These are phyloP conservation scores for Pseudoneurospora amorphoporcata DNA, from an alignment of 495 filamentous ascomycete species.

Conservation along the genomic window DNA sequence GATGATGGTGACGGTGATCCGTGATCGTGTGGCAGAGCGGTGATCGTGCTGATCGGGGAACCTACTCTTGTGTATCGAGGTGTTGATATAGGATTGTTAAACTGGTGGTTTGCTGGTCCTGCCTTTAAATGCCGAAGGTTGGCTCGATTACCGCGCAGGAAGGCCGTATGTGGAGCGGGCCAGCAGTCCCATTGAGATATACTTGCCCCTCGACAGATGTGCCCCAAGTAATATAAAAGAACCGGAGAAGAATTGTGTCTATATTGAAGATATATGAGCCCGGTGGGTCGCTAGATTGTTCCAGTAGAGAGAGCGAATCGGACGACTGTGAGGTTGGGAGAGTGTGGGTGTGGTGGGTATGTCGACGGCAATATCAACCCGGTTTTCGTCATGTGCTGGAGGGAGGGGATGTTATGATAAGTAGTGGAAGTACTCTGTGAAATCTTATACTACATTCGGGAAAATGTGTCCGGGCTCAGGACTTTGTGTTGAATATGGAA, in stretches of 20 bases:
- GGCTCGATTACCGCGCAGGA: background rate
- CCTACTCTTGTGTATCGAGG: background rate
- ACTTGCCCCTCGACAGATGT: too few relatives aligned
- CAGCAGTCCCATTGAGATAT: background rate
- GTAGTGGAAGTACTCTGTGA: background rate
- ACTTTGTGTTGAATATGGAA: background rate
- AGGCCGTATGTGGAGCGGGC: background rate
- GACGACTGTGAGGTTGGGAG: slow-evolving; percentile 8
- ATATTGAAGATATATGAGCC: background rate
- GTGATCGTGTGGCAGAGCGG: background rate
- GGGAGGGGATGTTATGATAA: background rate
- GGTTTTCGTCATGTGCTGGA: background rate
- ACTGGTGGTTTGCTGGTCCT: background rate
- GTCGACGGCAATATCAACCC: slow-evolving; percentile 13
- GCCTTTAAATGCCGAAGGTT: background rate
- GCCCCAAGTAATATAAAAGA: background rate
- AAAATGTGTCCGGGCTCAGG: background rate
- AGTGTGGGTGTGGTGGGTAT: slow-evolving; percentile 9
- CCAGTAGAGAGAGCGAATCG: slow-evolving; percentile 8
- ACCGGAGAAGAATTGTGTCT: too few relatives aligned
- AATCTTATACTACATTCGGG: background rate
- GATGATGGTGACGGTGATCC: background rate
- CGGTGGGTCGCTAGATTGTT: slow-evolving; percentile 14
- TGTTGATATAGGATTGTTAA: background rate
- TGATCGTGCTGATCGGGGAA: background rate